Evolutionary conservation across 352 stramenopile genomes (phyloP), one percentile per base, ranked within the genome.

Genomic region (Thraustochytrium aureum): DNA sequence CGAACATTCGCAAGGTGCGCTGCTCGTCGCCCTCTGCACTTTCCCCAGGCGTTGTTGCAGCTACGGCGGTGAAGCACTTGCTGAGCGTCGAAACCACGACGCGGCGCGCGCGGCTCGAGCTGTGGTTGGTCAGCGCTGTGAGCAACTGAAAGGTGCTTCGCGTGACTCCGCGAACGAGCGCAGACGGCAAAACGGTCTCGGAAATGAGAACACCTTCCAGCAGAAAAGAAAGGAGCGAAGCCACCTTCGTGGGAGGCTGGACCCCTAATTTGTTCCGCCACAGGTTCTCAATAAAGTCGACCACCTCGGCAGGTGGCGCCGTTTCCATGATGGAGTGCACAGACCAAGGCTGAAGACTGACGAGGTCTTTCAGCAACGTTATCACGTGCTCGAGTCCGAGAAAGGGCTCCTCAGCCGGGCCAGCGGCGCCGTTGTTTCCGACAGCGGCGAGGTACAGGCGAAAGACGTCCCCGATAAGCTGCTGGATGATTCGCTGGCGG

Each of bases 321-420:
- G 10, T 38, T 64, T n/a, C 56, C 26, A 64, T 32, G 56, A 56
- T 52, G n/a, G 33, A n/a, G 17, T 30, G 47, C 4, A 67, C 69
- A 4, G 59, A 67, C 69, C 69, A 79, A 3, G 69, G 69, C 59
- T 79, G 69, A 4, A 79, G 26, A 32, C n/a, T 45, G 39, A 73
- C 42, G 1, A 79, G 37, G 56, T 79, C 69, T 5, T 50, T 64
- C 7, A 79, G 41, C 10, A 79, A 7, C 37, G 42, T 32, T 5
- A 74, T 2, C 39, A 61, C 22, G 37, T 38, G 42, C 30, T 30
- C 64, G 5, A 74, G 14, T 30, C 47, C 42, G 41, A 74, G 30
- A 20, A 74, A 42, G 37, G 22, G 64, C 39, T 42, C 30, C 10
- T 52, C 43, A 10, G 43, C 43, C 22, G 43, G n/a, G n/a, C n/a